Evolutionary conservation across 805 yeast genomes (phyloP), one percentile per base, ranked within the genome.

Genomic region (Cyberlindnera maritima): DNA sequence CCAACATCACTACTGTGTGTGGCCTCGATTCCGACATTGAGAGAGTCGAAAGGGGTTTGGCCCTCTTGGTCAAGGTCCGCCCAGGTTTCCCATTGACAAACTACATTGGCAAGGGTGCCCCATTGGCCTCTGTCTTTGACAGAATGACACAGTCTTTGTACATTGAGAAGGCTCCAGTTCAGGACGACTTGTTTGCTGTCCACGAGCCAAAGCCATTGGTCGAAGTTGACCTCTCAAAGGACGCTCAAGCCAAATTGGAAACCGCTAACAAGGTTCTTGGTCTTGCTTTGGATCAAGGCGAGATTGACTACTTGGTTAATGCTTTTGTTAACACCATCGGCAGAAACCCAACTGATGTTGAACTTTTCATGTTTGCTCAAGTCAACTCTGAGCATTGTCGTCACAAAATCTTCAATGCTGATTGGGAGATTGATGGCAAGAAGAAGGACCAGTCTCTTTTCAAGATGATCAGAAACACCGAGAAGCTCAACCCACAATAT

Each of bases 381-480:
- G 99, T 94, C 57, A 94, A 94, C 74, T 90, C 97, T 21, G 99
- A 94, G 71, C 99, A 94, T 72, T 94, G 99, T 75, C 88, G 99
- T 68, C 99, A 94, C 73, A 94, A 94, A 73, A 94, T 94, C 57
- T 94, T 94, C 77, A 94, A 94, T 63, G 99, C 99, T 36, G 95
- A 88, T 60, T 94, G 99, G 99, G 87, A 87, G 54, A 88, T 94
- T 54, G 97, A 94, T 67, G 90, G 88, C 43, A 77, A 79, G 44
- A 70, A 77, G 60, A 87, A 88, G 67, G 82, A 85, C 43, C 63
- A 77, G 60, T 77, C 96, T 17, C 74, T 94, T 57, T 94, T 94
- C 74, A 81, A 87, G 70, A 91, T 94, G 98, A 91, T 94, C 66
- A 81, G 96, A 72, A 90, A 91, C 69, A 94, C 99, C 41, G 96